A percentile compares a stretch with the other conserved stretches of the same genome.
These are phyloP conservation scores for Agaricus sinodeliciosus DNA, from an alignment of 768 basidiomycete genomes.

Conservation along the genomic window DNA sequence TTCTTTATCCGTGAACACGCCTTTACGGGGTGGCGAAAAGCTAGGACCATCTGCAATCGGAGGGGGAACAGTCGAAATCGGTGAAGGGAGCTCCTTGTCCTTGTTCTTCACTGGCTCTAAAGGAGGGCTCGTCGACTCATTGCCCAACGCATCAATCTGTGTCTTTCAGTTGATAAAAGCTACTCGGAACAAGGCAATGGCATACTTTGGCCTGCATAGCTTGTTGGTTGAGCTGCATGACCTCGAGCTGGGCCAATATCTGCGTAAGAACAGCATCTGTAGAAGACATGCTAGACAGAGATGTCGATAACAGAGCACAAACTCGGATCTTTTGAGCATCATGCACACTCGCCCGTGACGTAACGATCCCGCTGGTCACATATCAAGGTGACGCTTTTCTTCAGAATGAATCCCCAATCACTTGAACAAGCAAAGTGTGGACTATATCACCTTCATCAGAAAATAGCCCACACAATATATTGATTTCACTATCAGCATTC, in stretches of 20 bases:
- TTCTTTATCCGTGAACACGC: constrained; percentile 44
- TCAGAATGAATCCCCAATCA: not conserved
- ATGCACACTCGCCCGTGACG: constrained; percentile 2
- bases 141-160: constrained; percentile 47
- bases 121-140: constrained; percentile 16
- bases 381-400: no score
- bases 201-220: constrained; percentile 71
- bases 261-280: constrained; percentile 62
- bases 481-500: no score
- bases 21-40: constrained; percentile 8
- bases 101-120: constrained; percentile 20
- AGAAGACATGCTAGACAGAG: constrained; percentile 24
- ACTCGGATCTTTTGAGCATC: constrained; percentile 4
- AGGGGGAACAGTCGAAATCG: constrained; percentile 13
- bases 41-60: constrained; percentile 14
- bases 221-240: constrained; percentile 70
- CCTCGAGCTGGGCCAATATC: constrained; percentile 65
- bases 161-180: not conserved
- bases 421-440: no score
- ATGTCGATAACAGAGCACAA: not conserved
- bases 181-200: not conserved
- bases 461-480: no score
- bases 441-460: no score
- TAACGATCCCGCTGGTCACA: not conserved
- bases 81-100: not conserved